phyloP scores from a whole-genome alignment of 345 rosid genomes.

The Murraya paniculata region DNA sequence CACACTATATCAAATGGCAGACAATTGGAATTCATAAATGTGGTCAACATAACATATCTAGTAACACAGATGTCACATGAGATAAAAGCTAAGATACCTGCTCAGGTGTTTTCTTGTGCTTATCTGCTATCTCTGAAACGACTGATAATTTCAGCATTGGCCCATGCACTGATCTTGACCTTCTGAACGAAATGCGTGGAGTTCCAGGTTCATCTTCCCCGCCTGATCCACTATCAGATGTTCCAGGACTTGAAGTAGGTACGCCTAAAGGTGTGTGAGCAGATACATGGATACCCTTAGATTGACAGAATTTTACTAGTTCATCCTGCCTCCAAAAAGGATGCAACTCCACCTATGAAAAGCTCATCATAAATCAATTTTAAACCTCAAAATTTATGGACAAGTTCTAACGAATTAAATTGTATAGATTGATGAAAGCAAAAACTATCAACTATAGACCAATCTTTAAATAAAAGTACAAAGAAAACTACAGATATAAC shows the following conservation, averaged over 20 bases:
- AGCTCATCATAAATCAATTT: constrained; percentile 9
- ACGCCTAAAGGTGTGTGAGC: constrained; percentile 73
- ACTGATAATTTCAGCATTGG: constrained; percentile 64
- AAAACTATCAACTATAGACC: constrained; percentile 4
- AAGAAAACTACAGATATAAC: neutral
- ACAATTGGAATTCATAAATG: neutral
- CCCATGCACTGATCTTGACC: constrained; percentile 66
- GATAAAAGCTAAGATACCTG: constrained; percentile 35
- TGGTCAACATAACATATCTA: neutral
- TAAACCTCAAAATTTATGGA: constrained; percentile 13
- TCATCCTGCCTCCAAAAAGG: constrained; percentile 75
- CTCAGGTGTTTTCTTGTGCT: constrained; percentile 53
- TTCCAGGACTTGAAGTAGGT: constrained; percentile 49
- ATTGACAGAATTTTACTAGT: constrained; percentile 55
- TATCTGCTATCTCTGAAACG: constrained; percentile 51
- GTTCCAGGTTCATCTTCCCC: constrained; percentile 66
- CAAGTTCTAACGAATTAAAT: neutral
- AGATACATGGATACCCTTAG: constrained; percentile 59
- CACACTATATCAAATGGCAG: neutral
- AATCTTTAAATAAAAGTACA: neutral
- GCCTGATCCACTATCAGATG: constrained; percentile 58
- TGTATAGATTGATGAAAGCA: neutral
- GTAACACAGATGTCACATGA: neutral
- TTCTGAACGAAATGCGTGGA: constrained; percentile 58
- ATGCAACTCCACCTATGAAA: constrained; percentile 55